phyloP scores from a whole-genome alignment of 441 rosid genomes.

The Flueggea neowawraea region DNA sequence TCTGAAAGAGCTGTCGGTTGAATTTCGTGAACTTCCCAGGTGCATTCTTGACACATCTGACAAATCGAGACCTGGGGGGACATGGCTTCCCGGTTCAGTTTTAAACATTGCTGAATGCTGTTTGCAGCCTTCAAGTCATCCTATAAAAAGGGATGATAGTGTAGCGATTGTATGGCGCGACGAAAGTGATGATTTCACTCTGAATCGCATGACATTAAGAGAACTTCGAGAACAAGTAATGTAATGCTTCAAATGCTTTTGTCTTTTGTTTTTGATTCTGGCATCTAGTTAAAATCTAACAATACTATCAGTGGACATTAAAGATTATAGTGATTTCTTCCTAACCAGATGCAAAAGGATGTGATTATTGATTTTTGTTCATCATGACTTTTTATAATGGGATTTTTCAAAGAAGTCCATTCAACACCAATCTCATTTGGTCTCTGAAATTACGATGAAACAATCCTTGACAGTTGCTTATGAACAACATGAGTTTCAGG shows the following conservation, averaged over 20 bases:
- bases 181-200: constrained; percentile 51
- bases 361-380: neutral
- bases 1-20: constrained; percentile 62
- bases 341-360: neutral
- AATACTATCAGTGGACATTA: too few relatives aligned
- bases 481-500: constrained; percentile 29
- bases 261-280: neutral
- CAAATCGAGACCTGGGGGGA: constrained; percentile 48
- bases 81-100: constrained; percentile 75
- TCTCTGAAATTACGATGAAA: neutral
- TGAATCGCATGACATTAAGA: constrained; percentile 51
- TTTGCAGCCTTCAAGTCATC: constrained; percentile 49
- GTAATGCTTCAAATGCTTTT: constrained; percentile 32
- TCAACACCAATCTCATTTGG: neutral
- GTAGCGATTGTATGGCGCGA: constrained; percentile 76
- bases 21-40: constrained; percentile 51
- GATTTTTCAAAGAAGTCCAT: too few relatives aligned
- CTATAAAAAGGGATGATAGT: constrained; percentile 45
- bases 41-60: constrained; percentile 56
- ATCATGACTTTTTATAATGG: too few relatives aligned
- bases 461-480: neutral
- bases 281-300: neutral
- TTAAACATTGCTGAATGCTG: constrained; percentile 79
- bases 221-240: constrained; percentile 72
- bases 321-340: neutral